Base-by-base conservation (phyloP, 352 stramenopile genomes). In the Phytophthora vignae region DNA sequence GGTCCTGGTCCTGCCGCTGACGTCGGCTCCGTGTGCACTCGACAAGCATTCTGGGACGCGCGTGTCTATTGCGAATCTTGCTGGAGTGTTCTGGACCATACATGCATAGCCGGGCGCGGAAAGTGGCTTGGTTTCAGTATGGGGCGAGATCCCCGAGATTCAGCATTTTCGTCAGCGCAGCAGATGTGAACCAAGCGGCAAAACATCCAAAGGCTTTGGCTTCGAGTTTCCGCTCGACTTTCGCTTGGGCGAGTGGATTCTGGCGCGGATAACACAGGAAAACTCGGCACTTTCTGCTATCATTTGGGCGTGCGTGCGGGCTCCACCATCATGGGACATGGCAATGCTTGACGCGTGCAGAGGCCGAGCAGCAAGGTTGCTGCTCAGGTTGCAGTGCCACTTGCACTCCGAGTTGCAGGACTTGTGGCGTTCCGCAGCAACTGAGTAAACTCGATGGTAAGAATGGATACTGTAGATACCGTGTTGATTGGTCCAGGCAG, bases 1-100 rank as follows among this genome's bases (percentile, higher is more conserved):
- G n/a, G n/a, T n/a, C n/a, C n/a, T n/a, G n/a, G n/a, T n/a, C 29
- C 52, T 44, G 49, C 4, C 53, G 55, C 17, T 70, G 54, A 56
- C 44, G 63, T 38, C 48, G 48, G 31, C 19, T 33, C 17, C n/a
- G 54, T 58, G n/a, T 64, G 31, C 46, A 12, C 7, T 21, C n/a
- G 60, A 70, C 61, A 55, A 71, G 55, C 66, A 73, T 63, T 73
- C 66, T 54, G 1, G 21, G 27, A 15, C 52, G 60, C 60, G 60
- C 55, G 55, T 73, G 55, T 69, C 60, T 67, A 68, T 68, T 19
- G 38, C 50, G 66, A 73, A 73, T 69, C 66, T 73, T 53, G 8
- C 46, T 52, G 52, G 27, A 29, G 12, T 44, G 33, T 49, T 22
- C 36, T 33, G 14, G 53, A 19, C 22, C 27, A 54, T 75, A 75